These are phyloP conservation scores for Penicillium daleae DNA, from an alignment of 495 filamentous ascomycete species.

Conservation along the genomic window DNA sequence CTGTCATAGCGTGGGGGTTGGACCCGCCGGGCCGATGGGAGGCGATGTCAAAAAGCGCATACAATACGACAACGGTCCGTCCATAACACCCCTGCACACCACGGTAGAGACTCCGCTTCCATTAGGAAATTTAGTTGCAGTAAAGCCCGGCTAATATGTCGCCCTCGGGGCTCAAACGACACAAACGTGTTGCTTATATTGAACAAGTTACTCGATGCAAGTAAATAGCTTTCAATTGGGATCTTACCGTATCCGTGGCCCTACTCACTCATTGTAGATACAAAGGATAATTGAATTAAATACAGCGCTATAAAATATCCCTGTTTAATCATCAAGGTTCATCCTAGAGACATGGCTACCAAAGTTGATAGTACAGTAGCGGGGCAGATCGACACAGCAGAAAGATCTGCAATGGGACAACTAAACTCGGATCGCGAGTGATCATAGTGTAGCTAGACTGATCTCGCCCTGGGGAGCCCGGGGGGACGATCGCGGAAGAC, in stretches of 20 bases:
- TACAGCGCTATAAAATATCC: neutral
- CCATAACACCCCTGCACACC: neutral
- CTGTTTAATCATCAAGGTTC: neutral
- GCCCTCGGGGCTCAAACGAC: neutral
- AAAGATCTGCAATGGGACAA: neutral
- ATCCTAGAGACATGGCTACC: neutral
- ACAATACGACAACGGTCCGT: neutral
- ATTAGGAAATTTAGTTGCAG: neutral
- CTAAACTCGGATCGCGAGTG: neutral
- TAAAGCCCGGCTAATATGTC: neutral
- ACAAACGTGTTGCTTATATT: neutral
- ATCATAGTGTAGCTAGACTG: neutral
- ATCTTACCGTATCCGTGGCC: neutral
- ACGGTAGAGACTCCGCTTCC: neutral
- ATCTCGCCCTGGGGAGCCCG: neutral
- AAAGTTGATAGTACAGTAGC: neutral
- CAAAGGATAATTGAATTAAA: neutral
- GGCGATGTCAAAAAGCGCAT: neutral
- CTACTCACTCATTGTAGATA: neutral
- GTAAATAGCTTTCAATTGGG: neutral
- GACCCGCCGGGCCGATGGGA: neutral
- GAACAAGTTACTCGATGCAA: neutral
- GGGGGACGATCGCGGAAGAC: neutral
- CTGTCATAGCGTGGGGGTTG: neutral
- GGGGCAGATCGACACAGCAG: conserved; percentile 1